phyloP scores from a whole-genome alignment of 2,329 filamentous ascomycete genomes.

The Colletotrichum agaves region DNA sequence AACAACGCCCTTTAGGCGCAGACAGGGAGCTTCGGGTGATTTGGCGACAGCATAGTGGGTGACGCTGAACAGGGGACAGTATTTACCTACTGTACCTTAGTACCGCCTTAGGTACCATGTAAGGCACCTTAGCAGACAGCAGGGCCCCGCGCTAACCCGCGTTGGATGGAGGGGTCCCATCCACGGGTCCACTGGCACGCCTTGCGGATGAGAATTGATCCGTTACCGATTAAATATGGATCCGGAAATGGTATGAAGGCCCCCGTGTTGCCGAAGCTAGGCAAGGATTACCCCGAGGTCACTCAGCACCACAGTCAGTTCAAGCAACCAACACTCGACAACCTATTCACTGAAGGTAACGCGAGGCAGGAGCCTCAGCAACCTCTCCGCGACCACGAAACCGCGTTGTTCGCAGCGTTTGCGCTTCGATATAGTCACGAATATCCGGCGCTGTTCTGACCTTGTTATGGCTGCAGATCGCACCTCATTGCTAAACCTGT shows the following conservation, averaged over 20 bases:
- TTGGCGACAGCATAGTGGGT: conserved; percentile 35
- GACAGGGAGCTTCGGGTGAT: conserved; percentile 27
- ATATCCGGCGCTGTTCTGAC: not conserved
- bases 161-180: conserved; percentile 38
- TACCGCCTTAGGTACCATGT: no score
- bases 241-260: not conserved
- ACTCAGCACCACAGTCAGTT: conserved; percentile 1
- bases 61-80: conserved; percentile 19
- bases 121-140: not conserved
- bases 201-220: conserved; percentile 23
- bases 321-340: conserved; percentile 17
- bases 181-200: no score
- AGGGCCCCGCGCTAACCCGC: conserved; percentile 37
- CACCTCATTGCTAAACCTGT: not conserved
- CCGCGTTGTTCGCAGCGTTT: not conserved
- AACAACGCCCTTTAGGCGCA: conserved; percentile 28
- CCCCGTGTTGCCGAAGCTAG: conserved; percentile 23
- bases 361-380: conserved; percentile 33
- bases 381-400: conserved; percentile 10
- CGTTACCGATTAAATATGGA: conserved; percentile 24
- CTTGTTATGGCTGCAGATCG: not conserved
- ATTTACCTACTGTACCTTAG: not conserved
- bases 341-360: conserved; percentile 29
- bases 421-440: not conserved
- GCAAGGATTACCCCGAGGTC: conserved; percentile 34